These are phyloP conservation scores for Nicotiana undulata DNA, from an alignment of 257 asterid genomes.

Conservation along the genomic window DNA sequence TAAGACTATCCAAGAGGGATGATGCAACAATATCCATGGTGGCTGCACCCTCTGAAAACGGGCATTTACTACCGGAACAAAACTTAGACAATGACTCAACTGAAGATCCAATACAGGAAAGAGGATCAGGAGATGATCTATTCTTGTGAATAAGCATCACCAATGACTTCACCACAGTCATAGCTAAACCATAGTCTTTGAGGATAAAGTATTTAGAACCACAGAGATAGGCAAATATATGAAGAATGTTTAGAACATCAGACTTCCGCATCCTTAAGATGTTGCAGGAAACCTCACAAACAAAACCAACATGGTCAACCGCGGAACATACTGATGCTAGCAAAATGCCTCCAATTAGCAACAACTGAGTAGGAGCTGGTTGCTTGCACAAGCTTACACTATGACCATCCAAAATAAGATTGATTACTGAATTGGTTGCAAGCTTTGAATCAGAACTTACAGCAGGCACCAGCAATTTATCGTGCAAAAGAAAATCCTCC, in stretches of 20 bases:
- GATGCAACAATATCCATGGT: constrained; percentile 43
- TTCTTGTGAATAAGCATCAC: constrained; percentile 59
- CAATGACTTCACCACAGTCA: constrained; percentile 64
- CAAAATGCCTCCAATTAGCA: constrained; percentile 54
- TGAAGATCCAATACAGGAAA: constrained; percentile 19
- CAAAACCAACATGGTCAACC: constrained; percentile 54
- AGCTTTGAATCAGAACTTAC: constrained; percentile 25
- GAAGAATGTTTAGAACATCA: constrained; percentile 55
- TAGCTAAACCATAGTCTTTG: constrained; percentile 40
- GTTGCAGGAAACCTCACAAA: constrained; percentile 75
- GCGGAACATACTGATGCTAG: constrained; percentile 70
- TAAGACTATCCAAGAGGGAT: constrained; percentile 55
- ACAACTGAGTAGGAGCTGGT: constrained; percentile 45
- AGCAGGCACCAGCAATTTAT: constrained; percentile 38
- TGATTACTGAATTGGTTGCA: constrained; percentile 23
- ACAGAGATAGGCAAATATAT: constrained; percentile 59
- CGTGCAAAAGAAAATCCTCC: constrained; percentile 61
- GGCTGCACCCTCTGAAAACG: constrained; percentile 52
- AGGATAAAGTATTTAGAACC: constrained; percentile 54
- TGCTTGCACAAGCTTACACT: constrained; percentile 29
- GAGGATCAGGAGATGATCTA: constrained; percentile 14
- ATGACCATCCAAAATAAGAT: constrained; percentile 34
- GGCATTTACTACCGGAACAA: constrained; percentile 49
- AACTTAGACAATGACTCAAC: constrained; percentile 19
- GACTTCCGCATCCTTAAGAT: constrained; percentile 37